Base-by-base conservation (phyloP, 2,329 filamentous ascomycete species). In the Epichloe elymi region DNA sequence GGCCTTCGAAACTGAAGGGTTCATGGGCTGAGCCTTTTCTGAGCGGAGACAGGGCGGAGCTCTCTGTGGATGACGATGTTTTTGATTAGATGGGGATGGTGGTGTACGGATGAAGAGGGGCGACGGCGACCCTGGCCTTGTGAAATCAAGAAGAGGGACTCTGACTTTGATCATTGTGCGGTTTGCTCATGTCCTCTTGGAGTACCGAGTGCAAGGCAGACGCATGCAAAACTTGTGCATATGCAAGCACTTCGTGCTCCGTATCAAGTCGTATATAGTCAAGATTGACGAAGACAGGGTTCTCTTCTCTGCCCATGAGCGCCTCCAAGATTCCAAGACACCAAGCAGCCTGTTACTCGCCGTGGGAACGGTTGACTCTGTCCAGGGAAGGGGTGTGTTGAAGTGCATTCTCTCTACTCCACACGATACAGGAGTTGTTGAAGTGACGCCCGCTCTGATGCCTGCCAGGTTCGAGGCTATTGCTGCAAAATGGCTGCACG, bases 41-140 rank as follows among this genome's bases (percentile, higher is more conserved):
- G 43, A 33, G 39, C 44, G 39, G 50, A 51, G 50, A 51, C 50
- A 40, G 39, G 20, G 50, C 46, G 50, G 50, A 51, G 50, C 46
- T 45, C 40, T 26, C 15, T 46, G 40, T 45, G 46, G 46, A 42
- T 41, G 46, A 49, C 46, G 50, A 51, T 48, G 35, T 15, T 38
- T 39, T 51, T 36, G 7, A 48, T 46, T 46, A 45, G 44, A 51
- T 38, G 30, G 45, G 19, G 10, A 46, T 46, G 49, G 42, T 50
- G 35, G 45, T 36, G 45, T 44, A n/a, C 26, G 20, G 38, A 47
- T 40, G 38, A 35, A 23, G 30, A 37, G 26, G 47, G 49, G 49
- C 42, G 17, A 36, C 20, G 36, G 14, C 30, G 30, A 11, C 30
- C 30, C 30, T 30, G 8, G 30, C 3, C 30, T 11, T 11, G 30